Evolutionary conservation across 2,329 filamentous ascomycete genomes (phyloP).

Genomic region (Akanthomyces lecanii): DNA sequence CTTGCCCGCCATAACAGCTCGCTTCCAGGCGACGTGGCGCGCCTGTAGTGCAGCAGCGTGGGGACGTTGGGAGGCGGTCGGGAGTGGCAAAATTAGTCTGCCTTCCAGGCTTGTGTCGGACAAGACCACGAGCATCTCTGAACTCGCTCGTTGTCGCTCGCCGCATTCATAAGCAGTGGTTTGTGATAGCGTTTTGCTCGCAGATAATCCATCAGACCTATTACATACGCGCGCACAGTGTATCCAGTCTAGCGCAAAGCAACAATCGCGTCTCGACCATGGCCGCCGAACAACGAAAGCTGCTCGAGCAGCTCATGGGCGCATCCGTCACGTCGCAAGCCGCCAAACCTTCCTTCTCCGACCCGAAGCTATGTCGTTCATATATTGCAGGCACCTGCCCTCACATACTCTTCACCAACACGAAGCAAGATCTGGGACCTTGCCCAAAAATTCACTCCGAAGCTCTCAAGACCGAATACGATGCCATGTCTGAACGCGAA

Average conservation of each 20-base stretch:
- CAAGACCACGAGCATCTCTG: background rate
- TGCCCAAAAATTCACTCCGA: slow-evolving; percentile 89
- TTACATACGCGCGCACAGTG: background rate
- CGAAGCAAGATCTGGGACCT: slow-evolving; percentile 89
- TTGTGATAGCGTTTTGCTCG: background rate
- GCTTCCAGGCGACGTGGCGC: slow-evolving; percentile 16
- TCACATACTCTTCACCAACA: slow-evolving; percentile 99
- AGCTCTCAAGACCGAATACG: slow-evolving; percentile 83
- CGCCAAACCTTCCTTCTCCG: slow-evolving; percentile 80
- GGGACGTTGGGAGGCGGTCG: slow-evolving; percentile 21
- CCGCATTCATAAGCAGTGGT: background rate
- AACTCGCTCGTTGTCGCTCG: background rate
- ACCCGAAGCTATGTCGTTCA: slow-evolving; percentile 90
- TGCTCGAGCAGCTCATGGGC: slow-evolving; percentile 96
- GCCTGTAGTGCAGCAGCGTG: background rate
- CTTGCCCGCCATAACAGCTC: background rate
- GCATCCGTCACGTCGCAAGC: slow-evolving; percentile 67
- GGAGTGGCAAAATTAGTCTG: slow-evolving; percentile 12
- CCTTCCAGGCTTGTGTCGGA: background rate
- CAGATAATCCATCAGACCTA: background rate
- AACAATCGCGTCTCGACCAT: slow-evolving; percentile 43
- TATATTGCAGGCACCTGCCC: slow-evolving; percentile 92
- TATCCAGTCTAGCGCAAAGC: background rate
- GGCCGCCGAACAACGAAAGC: slow-evolving; percentile 96
- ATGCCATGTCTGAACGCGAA: slow-evolving; percentile 65